phyloP scores from a whole-genome alignment of 1,139 yeast species.

The Nematodospora anomalae region DNA sequence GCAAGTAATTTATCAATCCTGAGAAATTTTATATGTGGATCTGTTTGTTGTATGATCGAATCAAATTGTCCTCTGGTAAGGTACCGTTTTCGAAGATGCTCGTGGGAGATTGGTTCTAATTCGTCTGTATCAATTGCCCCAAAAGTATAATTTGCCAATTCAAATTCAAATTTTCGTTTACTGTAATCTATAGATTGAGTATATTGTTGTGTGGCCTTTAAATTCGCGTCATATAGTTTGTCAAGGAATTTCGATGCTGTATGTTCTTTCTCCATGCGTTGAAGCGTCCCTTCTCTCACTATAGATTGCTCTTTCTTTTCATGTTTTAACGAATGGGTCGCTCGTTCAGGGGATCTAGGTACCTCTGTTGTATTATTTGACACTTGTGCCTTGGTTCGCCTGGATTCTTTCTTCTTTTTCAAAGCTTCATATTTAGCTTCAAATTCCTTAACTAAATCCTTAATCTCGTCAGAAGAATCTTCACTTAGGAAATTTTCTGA shows the following conservation, averaged over 20 bases:
- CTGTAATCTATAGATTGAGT: conserved; percentile 19
- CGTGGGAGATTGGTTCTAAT: conserved; percentile 20
- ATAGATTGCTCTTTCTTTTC: background rate
- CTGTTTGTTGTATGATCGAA: conserved; percentile 11
- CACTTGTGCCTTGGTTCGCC: conserved; percentile 3
- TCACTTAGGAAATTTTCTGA: conserved; percentile 28
- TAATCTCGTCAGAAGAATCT: conserved; percentile 30
- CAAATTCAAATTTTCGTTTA: conserved; percentile 25
- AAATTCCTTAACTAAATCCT: conserved; percentile 30
- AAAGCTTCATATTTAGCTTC: conserved; percentile 23
- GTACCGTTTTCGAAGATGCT: conserved; percentile 41
- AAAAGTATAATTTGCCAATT: conserved; percentile 11
- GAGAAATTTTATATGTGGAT: conserved; percentile 48
- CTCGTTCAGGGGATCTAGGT: conserved; percentile 13
- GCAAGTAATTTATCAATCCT: conserved; percentile 60
- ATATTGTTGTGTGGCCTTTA: conserved; percentile 6
- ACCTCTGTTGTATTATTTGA: conserved; percentile 8
- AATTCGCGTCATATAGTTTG: conserved; percentile 16
- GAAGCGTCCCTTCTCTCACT: background rate
- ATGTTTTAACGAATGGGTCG: background rate
- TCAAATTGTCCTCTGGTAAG: conserved; percentile 32
- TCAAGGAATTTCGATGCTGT: conserved; percentile 17
- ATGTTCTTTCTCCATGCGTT: background rate
- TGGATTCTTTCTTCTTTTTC: conserved; percentile 17
- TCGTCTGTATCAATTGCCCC: conserved; percentile 19